A percentile compares a stretch with the other conserved stretches of the same genome.
Conservation (phyloP, 2,329 filamentous ascomycete species). For the Paecilomyces fulvus region DNA sequence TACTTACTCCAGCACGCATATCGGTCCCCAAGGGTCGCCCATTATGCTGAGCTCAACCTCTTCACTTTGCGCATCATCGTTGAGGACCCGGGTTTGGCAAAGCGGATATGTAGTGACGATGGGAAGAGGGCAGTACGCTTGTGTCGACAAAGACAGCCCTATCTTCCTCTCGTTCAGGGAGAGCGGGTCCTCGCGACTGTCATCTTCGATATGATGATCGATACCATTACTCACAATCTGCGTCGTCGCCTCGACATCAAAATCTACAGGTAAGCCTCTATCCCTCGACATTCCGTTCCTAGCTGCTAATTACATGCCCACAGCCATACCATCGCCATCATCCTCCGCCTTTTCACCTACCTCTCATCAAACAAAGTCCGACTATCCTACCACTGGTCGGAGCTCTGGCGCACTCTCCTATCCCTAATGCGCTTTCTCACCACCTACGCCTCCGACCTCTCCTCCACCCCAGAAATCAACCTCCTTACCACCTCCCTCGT, state of each 20-base stretch:
- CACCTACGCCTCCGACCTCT: conserved; percentile 73
- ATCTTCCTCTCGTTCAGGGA: conserved; percentile 63
- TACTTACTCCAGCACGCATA: conserved; percentile 93
- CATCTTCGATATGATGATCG: conserved; percentile 78
- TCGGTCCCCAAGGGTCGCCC: conserved; percentile 64
- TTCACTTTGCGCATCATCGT: conserved; percentile 79
- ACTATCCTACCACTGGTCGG: conserved; percentile 85
- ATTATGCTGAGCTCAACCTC: conserved; percentile 78
- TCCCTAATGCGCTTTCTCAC: conserved; percentile 84
- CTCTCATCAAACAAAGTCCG: conserved; percentile 75
- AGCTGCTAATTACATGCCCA: neutral
- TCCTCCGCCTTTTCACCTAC: conserved; percentile 75
- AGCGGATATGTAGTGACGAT: conserved; percentile 74
- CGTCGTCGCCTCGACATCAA: conserved; percentile 74
- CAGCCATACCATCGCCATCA: conserved; percentile 65
- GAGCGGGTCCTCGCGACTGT: conserved; percentile 67
- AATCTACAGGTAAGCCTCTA: conserved; percentile 56
- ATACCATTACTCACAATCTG: conserved; percentile 90
- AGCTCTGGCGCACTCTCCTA: conserved; percentile 83
- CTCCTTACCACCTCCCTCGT: conserved; percentile 69
- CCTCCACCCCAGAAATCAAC: conserved; percentile 58
- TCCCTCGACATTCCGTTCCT: neutral
- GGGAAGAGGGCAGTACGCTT: conserved; percentile 66
- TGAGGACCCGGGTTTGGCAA: conserved; percentile 75
- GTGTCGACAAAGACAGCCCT: conserved; percentile 82